Conservation (phyloP, 495 filamentous ascomycete genomes). For the Neurospora sp. region DNA sequence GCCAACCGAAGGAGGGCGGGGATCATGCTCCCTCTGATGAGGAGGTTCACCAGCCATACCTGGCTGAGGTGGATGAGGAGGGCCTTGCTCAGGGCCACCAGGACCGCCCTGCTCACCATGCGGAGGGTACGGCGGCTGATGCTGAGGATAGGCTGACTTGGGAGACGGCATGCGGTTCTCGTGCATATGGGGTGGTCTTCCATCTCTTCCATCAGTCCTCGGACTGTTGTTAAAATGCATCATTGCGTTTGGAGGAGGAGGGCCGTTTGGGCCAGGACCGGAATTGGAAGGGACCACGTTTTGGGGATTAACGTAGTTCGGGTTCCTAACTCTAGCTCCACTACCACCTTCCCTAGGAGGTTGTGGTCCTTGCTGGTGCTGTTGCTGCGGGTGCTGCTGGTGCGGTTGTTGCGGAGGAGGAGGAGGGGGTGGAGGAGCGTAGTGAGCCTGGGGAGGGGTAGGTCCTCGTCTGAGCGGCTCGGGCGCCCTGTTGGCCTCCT, state of each 20-base stretch:
- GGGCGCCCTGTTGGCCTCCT: conserved; percentile 51
- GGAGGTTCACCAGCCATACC: conserved; percentile 62
- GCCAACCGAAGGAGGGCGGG: conserved; percentile 61
- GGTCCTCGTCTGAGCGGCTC: conserved; percentile 29
- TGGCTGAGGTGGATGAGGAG: conserved; percentile 60
- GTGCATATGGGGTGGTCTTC: conserved; percentile 57
- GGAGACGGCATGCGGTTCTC: conserved; percentile 81
- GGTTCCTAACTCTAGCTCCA: conserved; percentile 52
- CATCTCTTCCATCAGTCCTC: conserved; percentile 68
- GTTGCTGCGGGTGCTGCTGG: conserved; percentile 36
- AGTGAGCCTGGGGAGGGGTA: conserved; percentile 46
- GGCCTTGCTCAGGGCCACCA: conserved; percentile 64
- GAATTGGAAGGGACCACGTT: conserved; percentile 27
- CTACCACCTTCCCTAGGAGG: conserved; percentile 14
- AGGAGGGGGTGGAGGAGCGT: conserved; percentile 45
- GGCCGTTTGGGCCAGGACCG: conserved; percentile 20
- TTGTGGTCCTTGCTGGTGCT: conserved; percentile 17
- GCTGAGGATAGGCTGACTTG: conserved; percentile 69
- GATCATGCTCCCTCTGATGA: conserved; percentile 60
- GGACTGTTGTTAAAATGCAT: conserved; percentile 81
- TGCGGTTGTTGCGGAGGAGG: conserved; percentile 45
- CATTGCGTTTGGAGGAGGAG: conserved; percentile 55
- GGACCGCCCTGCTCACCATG: conserved; percentile 50
- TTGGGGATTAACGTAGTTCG: conserved; percentile 55
- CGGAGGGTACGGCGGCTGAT: conserved; percentile 63